Evolutionary conservation across 2,329 filamentous ascomycete species (phyloP).

Genomic region (Alternaria metachromatica): DNA sequence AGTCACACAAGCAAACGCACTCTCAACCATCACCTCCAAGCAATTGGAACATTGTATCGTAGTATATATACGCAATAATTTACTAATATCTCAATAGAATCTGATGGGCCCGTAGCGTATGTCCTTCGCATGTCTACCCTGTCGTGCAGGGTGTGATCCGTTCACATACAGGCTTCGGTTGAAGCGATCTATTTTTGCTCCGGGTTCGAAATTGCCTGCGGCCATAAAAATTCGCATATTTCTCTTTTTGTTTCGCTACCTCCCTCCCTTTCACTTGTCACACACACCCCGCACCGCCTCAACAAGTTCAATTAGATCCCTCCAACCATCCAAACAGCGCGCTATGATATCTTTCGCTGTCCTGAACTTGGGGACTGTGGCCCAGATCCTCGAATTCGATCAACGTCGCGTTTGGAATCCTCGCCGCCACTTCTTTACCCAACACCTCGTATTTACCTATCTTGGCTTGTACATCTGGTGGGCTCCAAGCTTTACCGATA

Average conservation of each 20-base stretch:
- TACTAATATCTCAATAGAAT: not conserved
- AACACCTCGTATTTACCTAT: slow-evolving; percentile 60
- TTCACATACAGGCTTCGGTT: not conserved
- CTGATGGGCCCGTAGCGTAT: not conserved
- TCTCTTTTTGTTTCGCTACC: too few relatives aligned
- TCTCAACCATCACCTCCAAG: not conserved
- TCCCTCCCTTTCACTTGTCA: too few relatives aligned
- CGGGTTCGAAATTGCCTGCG: not conserved
- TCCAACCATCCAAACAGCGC: slow-evolving; percentile 56
- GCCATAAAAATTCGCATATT: too few relatives aligned
- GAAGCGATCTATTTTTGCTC: not conserved
- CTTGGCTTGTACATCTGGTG: slow-evolving; percentile 28
- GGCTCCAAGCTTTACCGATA: slow-evolving; percentile 60
- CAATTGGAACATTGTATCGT: not conserved
- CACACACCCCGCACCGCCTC: not conserved
- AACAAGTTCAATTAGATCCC: not conserved
- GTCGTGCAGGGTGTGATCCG: not conserved
- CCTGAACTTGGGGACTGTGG: slow-evolving; percentile 62
- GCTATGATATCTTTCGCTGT: slow-evolving; percentile 56
- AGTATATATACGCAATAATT: not conserved
- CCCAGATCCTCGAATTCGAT: slow-evolving; percentile 58
- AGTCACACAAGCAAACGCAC: not conserved
- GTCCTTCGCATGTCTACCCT: not conserved
- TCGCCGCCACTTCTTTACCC: slow-evolving; percentile 53
- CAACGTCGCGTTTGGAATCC: slow-evolving; percentile 54